Base-by-base conservation (phyloP, 163 green algal species). In the Coccomyxa subellipsoidea region DNA sequence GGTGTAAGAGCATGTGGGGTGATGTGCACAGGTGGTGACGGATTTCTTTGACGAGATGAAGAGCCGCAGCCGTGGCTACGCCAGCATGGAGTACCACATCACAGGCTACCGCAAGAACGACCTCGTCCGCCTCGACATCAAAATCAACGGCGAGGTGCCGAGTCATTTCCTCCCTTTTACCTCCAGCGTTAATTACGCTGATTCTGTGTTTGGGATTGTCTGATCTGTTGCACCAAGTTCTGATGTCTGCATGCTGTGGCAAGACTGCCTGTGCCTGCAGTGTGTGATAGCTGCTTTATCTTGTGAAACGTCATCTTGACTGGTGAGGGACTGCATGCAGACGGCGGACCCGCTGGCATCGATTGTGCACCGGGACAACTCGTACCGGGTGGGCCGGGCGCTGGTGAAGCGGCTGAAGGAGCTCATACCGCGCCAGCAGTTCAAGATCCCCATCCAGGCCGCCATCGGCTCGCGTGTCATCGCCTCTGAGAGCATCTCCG, bases 1-100 rank as follows among this genome's bases (percentile, higher is more conserved):
- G n/a, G n/a, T n/a, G n/a, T n/a, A n/a, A n/a, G n/a, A n/a, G n/a
- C n/a, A n/a, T n/a, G n/a, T n/a, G n/a, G n/a, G n/a, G n/a, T n/a
- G n/a, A n/a, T n/a, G 10, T 73, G 66, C 32, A 9, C 84, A 90
- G 87, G 95, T 99, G 38, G 95, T 99, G 23, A 97, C 93, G 38
- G 96, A 99, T 87, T 99, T 97, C 86, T 98, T 99, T 82, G 96
- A 99, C 86, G 86, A 97, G 85, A 89, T 99, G 40, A 99, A 99
- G 90, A 95, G 88, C 25, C 84, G 93, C 15, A 95, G 80, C 78
- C 95, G 95, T 79, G 96, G 96, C 21, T 99, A 99, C 84, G 96
- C 96, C 21, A 96, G 88, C 84, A 99, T 99, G 96, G 96, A 99
- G 91, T 99, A 99, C 90, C 88, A 93, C 38, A 59, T 97, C 39